Percentiles rank a stretch among this genome's conserved stretches.
phyloP scores from a whole-genome alignment of 495 filamentous ascomycete genomes.

The Thozetella sp. region DNA sequence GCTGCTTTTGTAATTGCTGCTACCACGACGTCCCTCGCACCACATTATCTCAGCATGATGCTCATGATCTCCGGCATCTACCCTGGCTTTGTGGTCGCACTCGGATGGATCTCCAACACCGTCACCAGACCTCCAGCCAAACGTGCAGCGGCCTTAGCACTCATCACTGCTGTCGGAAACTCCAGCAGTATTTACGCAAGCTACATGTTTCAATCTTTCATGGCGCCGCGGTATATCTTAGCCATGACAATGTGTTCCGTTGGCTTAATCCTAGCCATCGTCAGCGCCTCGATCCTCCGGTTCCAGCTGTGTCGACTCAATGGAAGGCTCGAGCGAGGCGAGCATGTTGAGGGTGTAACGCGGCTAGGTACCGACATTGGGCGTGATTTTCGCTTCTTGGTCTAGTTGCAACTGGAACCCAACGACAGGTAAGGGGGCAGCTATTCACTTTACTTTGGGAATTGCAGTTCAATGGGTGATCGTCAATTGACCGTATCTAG shows the following conservation, averaged over 20 bases:
- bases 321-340: conserved; percentile 61
- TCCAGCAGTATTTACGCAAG: conserved; percentile 69
- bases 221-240: conserved; percentile 32
- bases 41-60: conserved; percentile 76
- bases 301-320: conserved; percentile 66
- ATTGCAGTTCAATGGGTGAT: too few relatives aligned
- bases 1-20: conserved; percentile 74
- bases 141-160: conserved; percentile 74
- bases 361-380: conserved; percentile 19
- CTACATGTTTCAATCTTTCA: conserved; percentile 70
- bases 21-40: conserved; percentile 60
- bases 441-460: too few relatives aligned
- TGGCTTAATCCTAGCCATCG: conserved; percentile 61
- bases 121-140: conserved; percentile 78
- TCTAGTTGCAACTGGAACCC: too few relatives aligned
- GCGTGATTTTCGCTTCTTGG: too few relatives aligned
- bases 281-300: conserved; percentile 44
- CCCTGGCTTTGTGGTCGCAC: conserved; percentile 62
- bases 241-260: conserved; percentile 57
- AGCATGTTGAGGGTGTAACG: conserved; percentile 14
- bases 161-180: conserved; percentile 80
- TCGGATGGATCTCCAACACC: conserved; percentile 75
- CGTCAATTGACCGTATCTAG: too few relatives aligned
- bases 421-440: too few relatives aligned
- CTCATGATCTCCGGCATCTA: conserved; percentile 32